Percentiles rank a stretch among this genome's conserved stretches.
Evolutionary conservation across 768 basidiomycete genomes (phyloP).

Genomic region (Boletus pseudo-olivaceus): DNA sequence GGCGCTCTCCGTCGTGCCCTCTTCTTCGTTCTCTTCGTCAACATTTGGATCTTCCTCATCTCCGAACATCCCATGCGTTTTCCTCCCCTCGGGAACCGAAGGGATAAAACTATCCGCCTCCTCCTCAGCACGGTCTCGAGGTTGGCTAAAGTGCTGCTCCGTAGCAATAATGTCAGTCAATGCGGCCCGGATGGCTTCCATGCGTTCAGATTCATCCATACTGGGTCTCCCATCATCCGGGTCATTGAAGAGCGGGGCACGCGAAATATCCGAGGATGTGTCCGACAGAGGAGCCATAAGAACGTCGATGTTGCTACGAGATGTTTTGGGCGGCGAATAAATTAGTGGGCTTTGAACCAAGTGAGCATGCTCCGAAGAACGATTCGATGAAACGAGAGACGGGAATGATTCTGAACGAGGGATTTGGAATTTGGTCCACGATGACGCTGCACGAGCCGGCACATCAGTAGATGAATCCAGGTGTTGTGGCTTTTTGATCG

Average conservation of each 20-base stretch:
- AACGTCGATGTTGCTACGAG: constrained; percentile 63
- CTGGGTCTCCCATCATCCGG: constrained; percentile 57
- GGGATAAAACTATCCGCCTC: constrained; percentile 5
- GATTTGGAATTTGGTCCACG: constrained; percentile 12
- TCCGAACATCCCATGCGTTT: constrained; percentile 31
- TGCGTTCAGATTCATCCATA: constrained; percentile 71
- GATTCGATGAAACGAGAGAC: constrained; percentile 21
- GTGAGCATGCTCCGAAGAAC: constrained; percentile 14
- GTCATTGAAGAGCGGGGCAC: constrained; percentile 79
- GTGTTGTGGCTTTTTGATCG: constrained; percentile 4
- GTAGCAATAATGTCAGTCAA: constrained; percentile 93
- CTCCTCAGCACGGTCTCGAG: constrained; percentile 8
- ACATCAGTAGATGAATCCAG: constrained; percentile 8
- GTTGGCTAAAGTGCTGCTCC: constrained; percentile 51
- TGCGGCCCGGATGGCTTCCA: constrained; percentile 96
- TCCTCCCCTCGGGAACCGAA: constrained; percentile 11
- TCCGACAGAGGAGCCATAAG: constrained; percentile 73
- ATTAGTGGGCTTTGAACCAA: constrained; percentile 17
- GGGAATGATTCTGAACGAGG: constrained; percentile 39
- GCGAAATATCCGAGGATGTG: constrained; percentile 46
- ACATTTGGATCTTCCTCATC: constrained; percentile 38
- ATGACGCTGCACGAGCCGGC: background rate
- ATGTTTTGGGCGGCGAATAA: constrained; percentile 17
- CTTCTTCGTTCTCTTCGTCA: constrained; percentile 49
- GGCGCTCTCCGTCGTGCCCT: constrained; percentile 23